A percentile compares a stretch with the other conserved stretches of the same genome.
Evolutionary conservation across 805 yeast genomes (phyloP).

Genomic region (Saccharomycopsis sp.): DNA sequence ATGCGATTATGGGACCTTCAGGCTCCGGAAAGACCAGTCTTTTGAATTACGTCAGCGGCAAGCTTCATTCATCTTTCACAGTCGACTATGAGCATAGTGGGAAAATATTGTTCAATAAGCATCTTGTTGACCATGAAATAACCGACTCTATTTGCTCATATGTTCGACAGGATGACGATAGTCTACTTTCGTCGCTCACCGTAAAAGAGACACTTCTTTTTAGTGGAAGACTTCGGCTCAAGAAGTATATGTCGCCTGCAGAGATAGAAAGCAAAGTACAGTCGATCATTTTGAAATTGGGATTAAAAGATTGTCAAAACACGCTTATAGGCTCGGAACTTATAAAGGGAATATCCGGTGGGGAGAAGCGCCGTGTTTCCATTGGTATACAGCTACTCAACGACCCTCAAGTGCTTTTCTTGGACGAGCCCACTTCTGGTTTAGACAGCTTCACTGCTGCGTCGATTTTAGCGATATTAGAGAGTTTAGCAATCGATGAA

Average conservation of each 20-base stretch:
- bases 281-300: conserved; percentile 56
- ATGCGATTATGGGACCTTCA: conserved; percentile 76
- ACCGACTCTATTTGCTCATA: conserved; percentile 53
- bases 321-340: conserved; percentile 58
- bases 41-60: conserved; percentile 54
- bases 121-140: conserved; percentile 30
- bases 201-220: conserved; percentile 69
- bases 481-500: conserved; percentile 43
- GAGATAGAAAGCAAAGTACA: conserved; percentile 45
- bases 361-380: conserved; percentile 77
- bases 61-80: conserved; percentile 37
- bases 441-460: conserved; percentile 74
- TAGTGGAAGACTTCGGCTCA: conserved; percentile 65
- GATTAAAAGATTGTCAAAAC: conserved; percentile 70
- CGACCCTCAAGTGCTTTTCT: conserved; percentile 60
- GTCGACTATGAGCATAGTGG: conserved; percentile 34
- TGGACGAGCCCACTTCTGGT: conserved; percentile 91
- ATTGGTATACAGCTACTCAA: conserved; percentile 74
- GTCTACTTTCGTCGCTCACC: conserved; percentile 61
- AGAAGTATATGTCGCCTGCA: conserved; percentile 32
- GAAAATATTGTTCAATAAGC: conserved; percentile 36
- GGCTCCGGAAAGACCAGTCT: conserved; percentile 74
- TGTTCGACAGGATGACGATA: conserved; percentile 77
- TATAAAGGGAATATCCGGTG: conserved; percentile 64
- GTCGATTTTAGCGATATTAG: conserved; percentile 55